Percentiles rank a stretch among this genome's conserved stretches.
These are phyloP conservation scores for Globisporangium emineosum DNA, from an alignment of 352 stramenopile species.

Conservation along the genomic window DNA sequence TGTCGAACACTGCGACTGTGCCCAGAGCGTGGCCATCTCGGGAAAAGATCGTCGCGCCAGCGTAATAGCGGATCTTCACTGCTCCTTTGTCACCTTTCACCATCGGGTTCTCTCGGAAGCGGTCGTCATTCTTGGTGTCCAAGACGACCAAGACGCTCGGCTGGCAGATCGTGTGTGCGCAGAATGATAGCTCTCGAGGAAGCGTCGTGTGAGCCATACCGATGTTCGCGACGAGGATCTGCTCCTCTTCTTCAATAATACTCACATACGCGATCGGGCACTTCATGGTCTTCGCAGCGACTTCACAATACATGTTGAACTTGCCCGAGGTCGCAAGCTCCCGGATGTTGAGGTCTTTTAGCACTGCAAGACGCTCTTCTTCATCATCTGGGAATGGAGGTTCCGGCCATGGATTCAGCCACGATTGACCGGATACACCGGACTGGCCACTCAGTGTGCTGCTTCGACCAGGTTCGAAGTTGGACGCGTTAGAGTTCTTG, in stretches of 20 bases:
- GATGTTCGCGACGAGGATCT: conserved; percentile 82
- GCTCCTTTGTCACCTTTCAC: conserved; percentile 81
- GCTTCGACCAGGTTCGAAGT: conserved; percentile 40
- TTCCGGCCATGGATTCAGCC: conserved; percentile 81
- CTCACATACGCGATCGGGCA: conserved; percentile 85
- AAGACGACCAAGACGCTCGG: conserved; percentile 77
- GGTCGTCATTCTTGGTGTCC: conserved; percentile 83
- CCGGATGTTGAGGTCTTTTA: conserved; percentile 80
- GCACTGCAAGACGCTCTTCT: conserved; percentile 62
- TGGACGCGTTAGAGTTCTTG: conserved; percentile 64
- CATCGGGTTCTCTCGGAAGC: conserved; percentile 86
- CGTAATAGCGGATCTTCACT: conserved; percentile 87
- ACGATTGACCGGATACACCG: conserved; percentile 36
- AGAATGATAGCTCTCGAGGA: conserved; percentile 81
- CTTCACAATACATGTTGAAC: conserved; percentile 88
- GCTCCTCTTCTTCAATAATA: conserved; percentile 83
- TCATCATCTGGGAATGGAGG: conserved; percentile 78
- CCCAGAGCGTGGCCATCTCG: conserved; percentile 73
- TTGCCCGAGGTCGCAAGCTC: conserved; percentile 68
- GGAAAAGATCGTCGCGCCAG: conserved; percentile 80
- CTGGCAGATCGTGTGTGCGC: conserved; percentile 83
- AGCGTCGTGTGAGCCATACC: conserved; percentile 81
- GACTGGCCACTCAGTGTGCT: conserved; percentile 48
- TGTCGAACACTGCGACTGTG: conserved; percentile 84
- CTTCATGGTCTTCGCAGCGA: conserved; percentile 87